Evolutionary conservation across 768 basidiomycete species (phyloP), one percentile per base, ranked within the genome.

Genomic region (Imleria badia): DNA sequence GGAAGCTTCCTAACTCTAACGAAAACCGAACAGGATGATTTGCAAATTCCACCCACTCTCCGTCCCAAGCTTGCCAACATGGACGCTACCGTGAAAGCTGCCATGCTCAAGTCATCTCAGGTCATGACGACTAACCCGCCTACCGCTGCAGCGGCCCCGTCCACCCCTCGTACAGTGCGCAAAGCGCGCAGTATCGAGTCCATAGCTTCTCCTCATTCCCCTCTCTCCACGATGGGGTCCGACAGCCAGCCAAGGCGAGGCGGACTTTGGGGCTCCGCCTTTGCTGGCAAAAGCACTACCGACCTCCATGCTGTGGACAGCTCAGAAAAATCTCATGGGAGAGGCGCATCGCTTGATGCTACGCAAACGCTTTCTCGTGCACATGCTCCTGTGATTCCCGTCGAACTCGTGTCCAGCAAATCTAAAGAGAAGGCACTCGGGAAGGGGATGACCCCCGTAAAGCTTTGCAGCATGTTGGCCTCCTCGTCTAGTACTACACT

Each of bases 101-200:
- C 89, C 13, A 94, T 96, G 90, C 76, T 96, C 52, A 92, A 90
- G 66, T 91, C 91, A 0, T 92, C 91, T 1, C 84, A 87, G 30
- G 80, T 81, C 26, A 74, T 90, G 68, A 72, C 78, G 19, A 69
- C 75, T 9, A 76, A 72, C 54, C 74, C 74, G 29, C 64, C 68
- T 23, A 60, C 71, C 26, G 66, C 42, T 33, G 61, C 69, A 43
- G 41, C 17, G 5, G 23, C 45, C 36, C 80, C 82, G 3, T 60
- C 66, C 17, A 80, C 83, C 5, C 82, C 86, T 26, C 79, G 79
- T 45, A 73, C 81, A 19, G 70, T 91, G 33, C 83, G 91, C 42
- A 82, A 82, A 60, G 83, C 85, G 9, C 85, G 81, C 59, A 91
- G 90, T 66, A 88, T 80, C 58, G 87, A 90, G 53, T 88, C 86